Percentiles rank a stretch among this genome's conserved stretches.
These are phyloP conservation scores for Lichtheimia corymbifera DNA, from an alignment of 371 early-diverging fungal genomes.

Conservation along the genomic window DNA sequence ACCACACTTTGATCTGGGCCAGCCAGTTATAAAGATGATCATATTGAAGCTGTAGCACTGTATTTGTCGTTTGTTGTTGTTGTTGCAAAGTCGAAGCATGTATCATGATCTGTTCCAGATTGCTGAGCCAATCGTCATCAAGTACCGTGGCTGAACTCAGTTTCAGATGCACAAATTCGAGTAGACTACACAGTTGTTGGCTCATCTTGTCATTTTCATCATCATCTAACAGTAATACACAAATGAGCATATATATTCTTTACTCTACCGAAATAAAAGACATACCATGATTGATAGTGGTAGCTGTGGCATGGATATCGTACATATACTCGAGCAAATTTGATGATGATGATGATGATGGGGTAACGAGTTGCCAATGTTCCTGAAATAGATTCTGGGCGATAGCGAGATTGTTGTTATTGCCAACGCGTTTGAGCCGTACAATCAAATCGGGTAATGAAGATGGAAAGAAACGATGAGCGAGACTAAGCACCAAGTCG, in stretches of 20 bases:
- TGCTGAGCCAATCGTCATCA: background rate
- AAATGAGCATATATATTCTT: too few species aligned
- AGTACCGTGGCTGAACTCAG: slow-evolving; percentile 9
- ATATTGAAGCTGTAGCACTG: background rate
- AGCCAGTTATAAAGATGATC: background rate
- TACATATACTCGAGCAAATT: background rate
- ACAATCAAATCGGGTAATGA: slow-evolving; percentile 6
- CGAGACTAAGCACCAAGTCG: slow-evolving; percentile 4
- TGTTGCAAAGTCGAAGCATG: background rate
- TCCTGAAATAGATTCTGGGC: background rate
- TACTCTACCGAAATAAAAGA: too few species aligned
- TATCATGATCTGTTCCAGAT: background rate
- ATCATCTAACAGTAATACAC: too few species aligned
- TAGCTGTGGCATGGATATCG: background rate
- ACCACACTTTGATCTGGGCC: background rate
- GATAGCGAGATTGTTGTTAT: background rate
- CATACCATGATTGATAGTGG: background rate
- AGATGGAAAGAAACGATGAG: slow-evolving; percentile 9
- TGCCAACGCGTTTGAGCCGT: background rate
- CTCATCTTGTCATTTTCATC: too few species aligned
- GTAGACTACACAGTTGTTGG: slow-evolving; percentile 7
- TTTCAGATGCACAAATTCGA: slow-evolving; percentile 14
- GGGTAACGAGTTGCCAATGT: slow-evolving; percentile 6
- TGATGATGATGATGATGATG: background rate
- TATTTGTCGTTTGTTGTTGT: background rate